Evolutionary conservation across 305 asterid species (phyloP), one percentile per base, ranked within the genome.

Genomic region (Fraxinus velutina): DNA sequence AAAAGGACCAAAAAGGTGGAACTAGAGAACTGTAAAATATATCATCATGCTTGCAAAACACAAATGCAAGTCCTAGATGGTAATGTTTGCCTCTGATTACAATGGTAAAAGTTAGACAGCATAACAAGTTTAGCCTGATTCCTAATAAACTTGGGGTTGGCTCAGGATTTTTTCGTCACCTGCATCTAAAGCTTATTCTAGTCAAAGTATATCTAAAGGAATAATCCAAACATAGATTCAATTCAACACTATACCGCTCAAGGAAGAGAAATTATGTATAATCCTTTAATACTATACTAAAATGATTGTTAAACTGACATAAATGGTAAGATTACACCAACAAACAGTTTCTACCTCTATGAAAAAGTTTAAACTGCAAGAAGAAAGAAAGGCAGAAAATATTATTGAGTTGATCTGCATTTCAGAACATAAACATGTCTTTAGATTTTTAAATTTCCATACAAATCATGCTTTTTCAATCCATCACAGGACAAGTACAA

Each of bases 351-450:
- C 66, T 55, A 55, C 64, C 66, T 17, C 66, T 55, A 17, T 15
- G 24, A 17, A 5, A 55, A 55, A 55, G 21, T 42, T 42, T 42
- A 42, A 42, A 10, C 15, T 42, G 8, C 13, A 7, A 1, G 47
- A 39, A 39, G 64, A 15, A 13, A 6, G 9, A 17, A 55, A 55
- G 66, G 66, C 24, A 55, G 27, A 55, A 17, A 55, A 6, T 19
- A 55, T n/a, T n/a, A 24, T 70, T 29, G 6, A 84, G 47, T 62
- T 27, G 64, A 29, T 34, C 66, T 47, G 52, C 78, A 70, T 75
- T 78, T 60, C 83, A 83, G 75, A 68, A 17, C 86, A 83, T 78
- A 37, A 80, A 79, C 78, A 33, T 5, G 73, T 24, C 32, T 30
- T 80, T 81, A 36, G 33, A 33, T 27, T 9, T 32, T 13, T 19